A percentile compares a stretch with the other conserved stretches of the same genome.
These are phyloP conservation scores for Sophora flavescens DNA, from an alignment of 306 rosid species.

Conservation along the genomic window DNA sequence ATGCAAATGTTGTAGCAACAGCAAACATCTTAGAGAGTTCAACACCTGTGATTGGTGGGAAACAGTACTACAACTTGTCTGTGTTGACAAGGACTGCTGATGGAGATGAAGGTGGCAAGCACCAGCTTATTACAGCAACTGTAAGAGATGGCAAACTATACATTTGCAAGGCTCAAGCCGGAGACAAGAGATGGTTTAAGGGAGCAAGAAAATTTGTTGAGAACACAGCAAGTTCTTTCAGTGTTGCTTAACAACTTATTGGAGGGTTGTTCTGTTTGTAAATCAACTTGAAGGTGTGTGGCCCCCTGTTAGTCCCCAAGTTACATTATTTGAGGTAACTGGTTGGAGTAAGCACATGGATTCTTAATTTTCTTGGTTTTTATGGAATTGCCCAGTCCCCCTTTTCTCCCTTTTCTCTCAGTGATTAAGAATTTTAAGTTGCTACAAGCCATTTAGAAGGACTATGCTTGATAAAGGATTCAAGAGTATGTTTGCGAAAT, in stretches of 20 bases:
- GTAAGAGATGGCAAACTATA: constrained; percentile 88
- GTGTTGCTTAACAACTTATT: constrained; percentile 71
- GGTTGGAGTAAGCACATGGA: constrained; percentile 50
- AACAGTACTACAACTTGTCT: constrained; percentile 69
- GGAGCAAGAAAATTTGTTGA: constrained; percentile 94
- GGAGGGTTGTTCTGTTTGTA: constrained; percentile 49
- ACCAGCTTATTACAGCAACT: constrained; percentile 82
- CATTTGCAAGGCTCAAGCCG: constrained; percentile 97
- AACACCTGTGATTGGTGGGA: constrained; percentile 54
- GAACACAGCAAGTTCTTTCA: constrained; percentile 78
- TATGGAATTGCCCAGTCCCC: constrained; percentile 11
- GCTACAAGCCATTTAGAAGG: background rate
- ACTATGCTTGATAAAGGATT: constrained; percentile 21
- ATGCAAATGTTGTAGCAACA: constrained; percentile 76
- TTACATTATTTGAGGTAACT: constrained; percentile 51
- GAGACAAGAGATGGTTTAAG: constrained; percentile 99
- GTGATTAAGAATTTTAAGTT: constrained; percentile 12
- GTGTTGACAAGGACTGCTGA: constrained; percentile 98
- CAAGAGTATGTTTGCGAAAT: background rate
- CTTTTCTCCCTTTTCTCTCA: background rate
- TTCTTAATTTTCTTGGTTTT: constrained; percentile 44
- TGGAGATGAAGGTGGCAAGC: constrained; percentile 99
- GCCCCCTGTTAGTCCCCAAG: constrained; percentile 13
- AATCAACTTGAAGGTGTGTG: constrained; percentile 50
- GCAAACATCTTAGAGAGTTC: constrained; percentile 82